Evolutionary conservation across 257 asterid species (phyloP), one percentile per base, ranked within the genome.

Genomic region (Nicotiana attenuata): DNA sequence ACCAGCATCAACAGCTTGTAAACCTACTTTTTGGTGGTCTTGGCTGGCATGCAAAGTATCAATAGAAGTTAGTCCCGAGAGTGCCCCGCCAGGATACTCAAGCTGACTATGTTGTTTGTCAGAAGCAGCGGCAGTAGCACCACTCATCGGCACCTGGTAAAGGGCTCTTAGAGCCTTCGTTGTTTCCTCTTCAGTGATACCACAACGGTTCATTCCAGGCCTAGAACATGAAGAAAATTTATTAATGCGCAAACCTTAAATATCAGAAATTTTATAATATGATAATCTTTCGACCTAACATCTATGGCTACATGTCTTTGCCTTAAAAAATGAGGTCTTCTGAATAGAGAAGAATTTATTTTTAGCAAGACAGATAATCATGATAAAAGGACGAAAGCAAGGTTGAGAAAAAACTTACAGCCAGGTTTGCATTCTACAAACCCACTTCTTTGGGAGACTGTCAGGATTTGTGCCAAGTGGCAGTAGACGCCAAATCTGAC

Each of bases 131-230:
- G 83, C 83, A 83, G 86, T 88, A 67, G 87, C 73, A 55, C 67
- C 82, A 84, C 90, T 81, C 87, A 91, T 88, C 29, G 93, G 97
- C 69, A 82, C 76, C 81, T 91, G 93, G 92, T 94, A 92, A 81
- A 88, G 92, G 81, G 98, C 92, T 82, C 95, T 91, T 76, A 92
- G 61, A 86, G 98, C 94, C 83, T 87, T 91, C 41, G 98, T 91
- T 7, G 99, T 94, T 86, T 86, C 92, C 85, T 94, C 97, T 88
- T 97, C 97, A 15, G 92, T 89, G 87, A 97, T 78, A 81, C 82
- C 85, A 83, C 99, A 97, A 35, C 94, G 97, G 87, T 97, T 94
- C 98, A 90, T 88, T 86, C 92, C 95, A 87, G 98, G 97, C 96
- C 99, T 97, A 88, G 55, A 53, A 80, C 65, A 85, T 87, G 64